These are phyloP conservation scores for Triglochin maritima DNA, from an alignment of 106 monocot genomes.

Conservation along the genomic window DNA sequence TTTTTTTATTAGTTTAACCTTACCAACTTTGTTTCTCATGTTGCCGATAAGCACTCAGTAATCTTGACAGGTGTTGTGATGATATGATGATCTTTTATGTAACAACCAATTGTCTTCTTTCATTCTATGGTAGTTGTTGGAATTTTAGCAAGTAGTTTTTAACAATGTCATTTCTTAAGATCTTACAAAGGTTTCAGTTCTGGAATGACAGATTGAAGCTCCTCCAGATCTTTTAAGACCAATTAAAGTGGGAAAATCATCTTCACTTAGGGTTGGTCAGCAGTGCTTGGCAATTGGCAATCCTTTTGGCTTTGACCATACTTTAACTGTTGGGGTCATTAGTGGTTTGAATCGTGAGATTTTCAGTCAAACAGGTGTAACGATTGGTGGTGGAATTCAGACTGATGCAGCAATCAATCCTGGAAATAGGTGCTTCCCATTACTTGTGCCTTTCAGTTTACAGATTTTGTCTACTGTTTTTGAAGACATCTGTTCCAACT, in stretches of 20 bases:
- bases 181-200: neutral
- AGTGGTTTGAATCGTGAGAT: slow-evolving; percentile 93
- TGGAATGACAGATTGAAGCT: slow-evolving; percentile 61
- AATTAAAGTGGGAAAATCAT: slow-evolving; percentile 67
- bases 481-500: too few species aligned
- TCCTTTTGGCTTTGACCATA: slow-evolving; percentile 97
- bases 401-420: slow-evolving; percentile 98
- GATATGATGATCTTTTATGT: neutral
- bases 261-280: slow-evolving; percentile 73
- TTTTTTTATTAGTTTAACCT: too few species aligned
- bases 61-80: neutral
- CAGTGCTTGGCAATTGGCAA: slow-evolving; percentile 96
- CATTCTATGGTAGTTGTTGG: neutral
- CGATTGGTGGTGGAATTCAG: slow-evolving; percentile 89
- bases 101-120: neutral
- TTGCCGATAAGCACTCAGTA: neutral
- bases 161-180: neutral
- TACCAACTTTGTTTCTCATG: too few species aligned
- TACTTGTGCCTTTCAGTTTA: too few species aligned
- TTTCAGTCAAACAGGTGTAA: slow-evolving; percentile 86
- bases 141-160: neutral
- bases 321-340: slow-evolving; percentile 86
- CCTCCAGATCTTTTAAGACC: slow-evolving; percentile 64
- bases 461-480: too few species aligned
- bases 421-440: slow-evolving; percentile 59